These are phyloP conservation scores for Ophiostoma ulmi DNA, from an alignment of 2,329 filamentous ascomycete species.

Conservation along the genomic window DNA sequence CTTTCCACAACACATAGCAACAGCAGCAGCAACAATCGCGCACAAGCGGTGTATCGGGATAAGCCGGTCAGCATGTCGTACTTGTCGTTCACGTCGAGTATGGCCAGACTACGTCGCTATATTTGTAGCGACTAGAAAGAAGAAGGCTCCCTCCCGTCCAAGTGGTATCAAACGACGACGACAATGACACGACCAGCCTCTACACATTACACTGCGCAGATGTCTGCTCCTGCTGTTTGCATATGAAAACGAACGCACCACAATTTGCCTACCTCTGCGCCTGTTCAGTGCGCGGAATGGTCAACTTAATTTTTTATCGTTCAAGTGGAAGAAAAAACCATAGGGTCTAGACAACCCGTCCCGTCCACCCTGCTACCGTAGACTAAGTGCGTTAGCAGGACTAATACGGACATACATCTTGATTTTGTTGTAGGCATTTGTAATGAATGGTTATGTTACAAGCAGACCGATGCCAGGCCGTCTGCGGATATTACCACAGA, in stretches of 20 bases:
- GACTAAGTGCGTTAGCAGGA: slow-evolving; percentile 54
- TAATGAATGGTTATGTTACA: no score
- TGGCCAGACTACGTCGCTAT: background rate
- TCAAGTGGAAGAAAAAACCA: slow-evolving; percentile 56
- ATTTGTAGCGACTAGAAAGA: background rate
- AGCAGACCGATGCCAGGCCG: no score
- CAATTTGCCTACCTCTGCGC: slow-evolving; percentile 58
- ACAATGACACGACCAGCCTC: background rate
- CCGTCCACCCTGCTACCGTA: slow-evolving; percentile 60
- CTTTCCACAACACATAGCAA: background rate
- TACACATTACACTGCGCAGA: background rate
- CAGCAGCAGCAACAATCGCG: background rate
- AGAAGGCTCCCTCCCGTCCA: slow-evolving; percentile 5
- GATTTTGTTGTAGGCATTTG: slow-evolving; percentile 4
- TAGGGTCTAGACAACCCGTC: slow-evolving; percentile 63
- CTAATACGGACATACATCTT: slow-evolving; percentile 58
- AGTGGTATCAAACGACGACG: slow-evolving; percentile 3
- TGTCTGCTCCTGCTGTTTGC: background rate
- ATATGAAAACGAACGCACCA: slow-evolving; percentile 18
- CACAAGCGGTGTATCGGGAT: background rate
- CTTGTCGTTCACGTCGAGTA: background rate
- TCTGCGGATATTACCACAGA: no score
- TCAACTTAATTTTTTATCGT: slow-evolving; percentile 56
- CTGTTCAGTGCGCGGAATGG: slow-evolving; percentile 53
- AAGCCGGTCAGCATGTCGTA: background rate